Evolutionary conservation across 177 flowering plant species (phyloP), one percentile per base, ranked within the genome.

Genomic region (Vitis hybrid): DNA sequence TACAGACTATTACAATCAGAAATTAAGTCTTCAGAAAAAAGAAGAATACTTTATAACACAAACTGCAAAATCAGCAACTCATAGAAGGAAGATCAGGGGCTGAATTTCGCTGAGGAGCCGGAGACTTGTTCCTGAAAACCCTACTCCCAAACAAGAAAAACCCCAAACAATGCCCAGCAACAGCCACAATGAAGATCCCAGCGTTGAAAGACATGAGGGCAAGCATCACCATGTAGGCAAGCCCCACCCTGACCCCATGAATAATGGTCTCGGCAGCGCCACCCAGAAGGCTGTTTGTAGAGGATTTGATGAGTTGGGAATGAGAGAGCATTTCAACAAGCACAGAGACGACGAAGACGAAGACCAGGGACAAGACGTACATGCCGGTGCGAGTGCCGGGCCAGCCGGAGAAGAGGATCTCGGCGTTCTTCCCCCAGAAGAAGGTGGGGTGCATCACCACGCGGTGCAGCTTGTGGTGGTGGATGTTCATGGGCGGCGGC

Each of bases 151-250:
- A 70, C 1, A 33, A 4, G 51, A 70, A 70, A 62, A 62, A 70
- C 60, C 73, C 73, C 12, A 70, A 12, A 10, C 31, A 13, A 55
- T 70, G 73, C 6, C 73, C 73, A 16, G 56, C 72, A 5, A 70
- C 63, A 12, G 79, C 79, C 3, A 64, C 77, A 13, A 70, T 26
- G 21, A 79, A 73, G 8, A 73, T 50, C 8, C 80, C 78, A 29
- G 51, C 57, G 56, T 80, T 80, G 60, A 69, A 77, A 9, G 78
- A 75, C 80, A 77, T 77, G 49, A 80, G 70, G 3, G 78, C 61
- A 11, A 77, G 75, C 83, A 77, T 80, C 14, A 77, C 68, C 74
- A 77, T 8, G 71, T 80, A 80, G 50, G 60, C 75, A 4, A 80
- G 56, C 29, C 65, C 80, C 76, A 75, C 68, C 7, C 78, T 66